phyloP scores from a whole-genome alignment of 2,329 filamentous ascomycete genomes.

The Talaromyces atroroseus region DNA sequence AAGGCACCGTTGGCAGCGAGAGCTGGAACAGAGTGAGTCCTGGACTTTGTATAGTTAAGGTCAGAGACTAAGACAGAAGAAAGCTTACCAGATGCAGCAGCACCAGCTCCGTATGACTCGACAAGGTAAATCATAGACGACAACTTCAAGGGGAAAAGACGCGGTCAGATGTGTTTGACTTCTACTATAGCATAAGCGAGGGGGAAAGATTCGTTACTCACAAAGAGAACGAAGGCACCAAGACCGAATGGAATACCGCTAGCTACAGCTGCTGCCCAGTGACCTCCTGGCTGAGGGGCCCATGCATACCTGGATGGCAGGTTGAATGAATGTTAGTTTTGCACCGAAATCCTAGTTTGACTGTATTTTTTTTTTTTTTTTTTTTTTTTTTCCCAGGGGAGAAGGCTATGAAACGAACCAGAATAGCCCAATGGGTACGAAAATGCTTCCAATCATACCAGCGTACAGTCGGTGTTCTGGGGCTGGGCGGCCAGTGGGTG shows the following conservation, averaged over 20 bases:
- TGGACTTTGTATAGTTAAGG: neutral
- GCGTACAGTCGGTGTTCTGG: constrained; percentile 20
- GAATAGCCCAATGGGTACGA: constrained; percentile 17
- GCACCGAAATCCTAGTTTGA: neutral
- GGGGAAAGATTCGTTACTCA: neutral
- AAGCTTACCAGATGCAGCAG: constrained; percentile 12
- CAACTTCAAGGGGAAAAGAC: neutral
- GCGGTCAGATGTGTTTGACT: neutral
- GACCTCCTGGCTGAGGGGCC: constrained; percentile 1
- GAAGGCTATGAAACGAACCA: constrained; percentile 5
- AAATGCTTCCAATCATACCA: constrained; percentile 18
- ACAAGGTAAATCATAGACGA: constrained; percentile 12
- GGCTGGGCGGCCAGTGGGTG: constrained; percentile 2
- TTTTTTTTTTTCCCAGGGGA: neutral
- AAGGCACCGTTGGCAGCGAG: constrained; percentile 12
- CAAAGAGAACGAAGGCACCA: constrained; percentile 12
- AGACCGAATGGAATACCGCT: constrained; percentile 13
- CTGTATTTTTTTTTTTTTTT: too few relatives aligned
- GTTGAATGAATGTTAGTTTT: neutral
- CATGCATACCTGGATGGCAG: constrained; percentile 13
- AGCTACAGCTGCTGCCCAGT: constrained; percentile 7
- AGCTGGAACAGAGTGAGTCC: constrained; percentile 1
- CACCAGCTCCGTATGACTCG: constrained; percentile 7
- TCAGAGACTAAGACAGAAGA: neutral
- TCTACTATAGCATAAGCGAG: neutral